Base-by-base conservation (phyloP, 208 protist species). In the Crithidia sp. region DNA sequence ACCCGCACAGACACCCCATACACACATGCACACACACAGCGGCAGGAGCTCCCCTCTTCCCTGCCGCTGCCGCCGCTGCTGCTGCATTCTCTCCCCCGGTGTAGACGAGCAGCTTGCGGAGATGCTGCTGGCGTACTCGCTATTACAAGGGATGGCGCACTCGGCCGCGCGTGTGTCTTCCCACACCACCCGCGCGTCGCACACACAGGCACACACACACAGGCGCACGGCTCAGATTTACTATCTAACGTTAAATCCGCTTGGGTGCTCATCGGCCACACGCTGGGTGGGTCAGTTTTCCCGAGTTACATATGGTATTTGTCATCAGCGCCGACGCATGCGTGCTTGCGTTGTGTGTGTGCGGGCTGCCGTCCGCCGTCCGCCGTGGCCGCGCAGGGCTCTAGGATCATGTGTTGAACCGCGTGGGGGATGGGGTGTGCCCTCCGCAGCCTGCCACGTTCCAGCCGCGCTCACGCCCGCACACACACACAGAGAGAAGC, bases 191-290 rank as follows among this genome's bases (percentile, higher is more conserved):
- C 28, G 28, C 28, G 28, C 28, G 39, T 5, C 39, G 45, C 57
- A 45, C 57, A 45, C 57, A 17, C 14, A 17, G 6, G 17, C 39
- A 45, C 57, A 45, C 57, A 62, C 57, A 45, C 57, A 94, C 83
- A 64, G 95, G 88, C 52, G 85, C 71, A 63, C 90, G 60, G 56
- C 61, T 81, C 95, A 88, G 66, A 72, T 56, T 37, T 95, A 71
- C 43, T 86, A 92, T 60, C 65, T 81, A 76, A 98, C 81, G 65
- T 81, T 83, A 63, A 95, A 85, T 60, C 96, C 87, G 28, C 94
- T 63, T 17, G 92, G 91, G 37, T 89, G 87, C 63, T 79, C 73
- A 62, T 84, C 79, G 67, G 41, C 56, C 67, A 71, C 67, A 36
- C 45, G 28, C 28, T 17, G 28, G 56, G 47, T 63, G 65, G 39